phyloP scores from a whole-genome alignment of 768 basidiomycete genomes.

The Termitomyces sp. region DNA sequence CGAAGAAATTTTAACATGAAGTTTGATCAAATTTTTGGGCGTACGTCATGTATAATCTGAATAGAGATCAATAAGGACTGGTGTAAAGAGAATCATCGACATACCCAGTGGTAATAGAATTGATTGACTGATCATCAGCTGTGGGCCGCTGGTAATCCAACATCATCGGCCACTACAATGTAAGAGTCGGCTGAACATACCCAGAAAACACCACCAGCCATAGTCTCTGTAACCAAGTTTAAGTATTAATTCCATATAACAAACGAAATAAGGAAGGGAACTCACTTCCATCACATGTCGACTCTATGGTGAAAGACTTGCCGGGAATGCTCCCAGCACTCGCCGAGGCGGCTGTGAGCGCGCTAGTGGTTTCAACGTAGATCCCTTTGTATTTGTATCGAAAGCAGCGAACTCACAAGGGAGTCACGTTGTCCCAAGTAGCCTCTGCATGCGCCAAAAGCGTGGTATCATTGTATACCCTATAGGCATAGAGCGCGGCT shows the following conservation, averaged over 20 bases:
- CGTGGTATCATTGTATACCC: slow-evolving; percentile 38
- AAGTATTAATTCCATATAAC: not conserved
- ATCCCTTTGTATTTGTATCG: not conserved
- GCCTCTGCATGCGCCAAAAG: slow-evolving; percentile 37
- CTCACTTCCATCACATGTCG: slow-evolving; percentile 40
- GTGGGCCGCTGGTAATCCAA: slow-evolving; percentile 32
- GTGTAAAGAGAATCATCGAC: not conserved
- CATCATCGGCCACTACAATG: not conserved
- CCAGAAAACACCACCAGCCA: slow-evolving; percentile 55
- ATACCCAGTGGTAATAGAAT: slow-evolving; percentile 48
- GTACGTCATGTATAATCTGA: slow-evolving; percentile 13
- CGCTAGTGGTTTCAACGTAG: slow-evolving; percentile 20
- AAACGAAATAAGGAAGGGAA: not conserved
- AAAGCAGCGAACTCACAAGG: slow-evolving; percentile 27
- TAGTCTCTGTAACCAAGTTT: slow-evolving; percentile 25
- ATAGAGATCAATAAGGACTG: not conserved
- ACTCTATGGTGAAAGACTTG: slow-evolving; percentile 34
- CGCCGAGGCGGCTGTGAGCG: slow-evolving; percentile 35
- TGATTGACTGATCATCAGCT: slow-evolving; percentile 33
- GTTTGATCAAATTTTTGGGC: not conserved
- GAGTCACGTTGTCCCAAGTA: slow-evolving; percentile 43
- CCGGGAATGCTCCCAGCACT: slow-evolving; percentile 28
- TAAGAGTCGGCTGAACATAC: slow-evolving; percentile 15
- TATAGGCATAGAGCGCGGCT: slow-evolving; percentile 43
- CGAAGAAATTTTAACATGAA: not conserved